Evolutionary conservation across 2,329 filamentous ascomycete genomes (phyloP), one percentile per base, ranked within the genome.

Genomic region (Colletotrichum liaoningense): DNA sequence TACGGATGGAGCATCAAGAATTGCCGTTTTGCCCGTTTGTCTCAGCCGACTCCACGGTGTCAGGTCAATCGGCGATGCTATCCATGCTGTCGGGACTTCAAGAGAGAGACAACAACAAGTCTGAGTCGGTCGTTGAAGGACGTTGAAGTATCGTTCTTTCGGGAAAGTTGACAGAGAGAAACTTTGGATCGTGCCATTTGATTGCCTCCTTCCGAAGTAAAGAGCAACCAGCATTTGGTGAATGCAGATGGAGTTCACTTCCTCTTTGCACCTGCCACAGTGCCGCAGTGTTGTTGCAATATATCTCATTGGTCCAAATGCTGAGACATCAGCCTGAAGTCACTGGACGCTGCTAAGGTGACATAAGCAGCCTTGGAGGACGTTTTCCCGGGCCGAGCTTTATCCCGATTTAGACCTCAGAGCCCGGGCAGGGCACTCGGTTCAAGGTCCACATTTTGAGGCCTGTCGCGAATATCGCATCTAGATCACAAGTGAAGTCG

Each of bases 41-140:
- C 68, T 71, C 38, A 62, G 30, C 68, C 68, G n/a, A 71, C 26
- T 67, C 63, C 64, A 56, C 22, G 63, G 63, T 38, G 19, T 56
- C 28, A 66, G 65, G 64, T 42, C 56, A 46, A 35, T 58, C 55
- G n/a, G 26, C 30, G 46, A 55, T 24, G 14, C 22, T 33, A 68
- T 33, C 68, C 68, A 56, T 30, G 19, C 63, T 42, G 68, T 55
- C 62, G 63, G 63, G 55, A 38, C 60, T 8, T 46, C n/a, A 30
- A 30, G 16, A 65, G 52, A 16, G 35, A 42, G 35, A 42, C 14
- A 42, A 65, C 63, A 38, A 14, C 5, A 24, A 26, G 30, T 30
- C 22, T 52, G 12, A 30, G 5, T 55, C 8, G n/a, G 26, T 55
- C 3, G 11, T 22, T 28, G 54, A 24, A 35, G 14, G n/a, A 9